Base-by-base conservation (phyloP, 352 stramenopile genomes). In the Phytophthora cactorum region DNA sequence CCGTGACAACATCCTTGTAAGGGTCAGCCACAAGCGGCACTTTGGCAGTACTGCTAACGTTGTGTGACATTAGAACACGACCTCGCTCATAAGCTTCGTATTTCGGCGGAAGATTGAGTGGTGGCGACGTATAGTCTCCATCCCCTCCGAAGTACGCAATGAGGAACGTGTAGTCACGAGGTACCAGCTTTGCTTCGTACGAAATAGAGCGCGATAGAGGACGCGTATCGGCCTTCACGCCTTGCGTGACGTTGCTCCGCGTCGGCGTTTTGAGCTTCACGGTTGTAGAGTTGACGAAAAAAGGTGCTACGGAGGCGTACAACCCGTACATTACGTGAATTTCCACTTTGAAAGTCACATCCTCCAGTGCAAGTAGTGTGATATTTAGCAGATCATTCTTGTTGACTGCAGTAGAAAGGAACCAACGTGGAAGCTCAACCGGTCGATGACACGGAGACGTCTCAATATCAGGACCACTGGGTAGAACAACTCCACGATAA, bases 361-460 rank as follows among this genome's bases (percentile, higher is more conserved):
- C 97, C 52, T 99, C 97, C 12, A 99, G 77, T 12, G 97, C 93
- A 14, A 97, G 71, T 8, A 99, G 52, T 0, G 96, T 98, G 38
- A 99, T 76, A 64, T 99, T 99, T 29, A 99, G 71, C 10, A 95
- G 36, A 63, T 97, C 77, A 72, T 98, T 92, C 75, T 99, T 99
- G 60, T 97, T 82, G 41, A 99, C 86, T 2, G 78, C 83, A 0
- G 75, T 78, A 11, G 94, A 91, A 14, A 87, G 73, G 60, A 99
- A 99, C 90, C 93, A 98, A 25, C 70, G 68, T 11, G 94, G 92
- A 31, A 99, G 68, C 22, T 90, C 78, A 17, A 99, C 59, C 0
- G 97, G 96, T 14, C 92, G 84, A 31, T 87, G 78, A 71, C 97
- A 99, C 3, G 97, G 97, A 39, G 86, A 88, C 6, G 86, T 97